Evolutionary conservation across 208 protist species (phyloP).

Genomic region (Leishmania arabica): DNA sequence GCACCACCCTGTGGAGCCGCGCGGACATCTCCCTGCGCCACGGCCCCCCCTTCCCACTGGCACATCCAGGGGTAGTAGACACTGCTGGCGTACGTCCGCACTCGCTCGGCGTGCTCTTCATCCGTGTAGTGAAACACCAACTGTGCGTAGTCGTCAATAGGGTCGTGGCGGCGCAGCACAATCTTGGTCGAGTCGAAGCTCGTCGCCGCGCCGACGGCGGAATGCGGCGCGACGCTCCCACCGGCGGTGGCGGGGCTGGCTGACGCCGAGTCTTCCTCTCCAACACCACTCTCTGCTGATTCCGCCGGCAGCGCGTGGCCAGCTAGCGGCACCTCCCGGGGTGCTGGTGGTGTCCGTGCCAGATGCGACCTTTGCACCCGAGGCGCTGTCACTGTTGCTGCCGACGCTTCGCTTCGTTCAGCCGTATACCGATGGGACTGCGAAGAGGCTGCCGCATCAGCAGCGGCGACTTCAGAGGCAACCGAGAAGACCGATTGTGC

Average conservation of each 20-base stretch:
- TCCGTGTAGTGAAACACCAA: conserved; percentile 20
- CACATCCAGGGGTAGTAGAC: conserved; percentile 32
- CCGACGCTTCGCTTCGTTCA: background rate
- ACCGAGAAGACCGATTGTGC: background rate
- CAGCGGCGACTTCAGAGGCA: no score
- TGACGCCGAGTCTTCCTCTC: background rate
- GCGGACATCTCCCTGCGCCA: background rate
- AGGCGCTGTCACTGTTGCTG: conserved; percentile 6
- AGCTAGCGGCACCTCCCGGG: background rate
- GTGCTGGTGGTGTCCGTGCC: background rate
- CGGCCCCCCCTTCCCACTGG: conserved; percentile 3
- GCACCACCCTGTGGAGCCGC: background rate
- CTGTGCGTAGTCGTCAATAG: conserved; percentile 6
- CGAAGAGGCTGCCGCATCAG: background rate
- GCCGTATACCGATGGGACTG: background rate
- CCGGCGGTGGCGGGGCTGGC: background rate
- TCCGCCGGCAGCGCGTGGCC: background rate
- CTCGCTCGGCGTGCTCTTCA: conserved; percentile 28
- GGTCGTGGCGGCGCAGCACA: conserved; percentile 22
- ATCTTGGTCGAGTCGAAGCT: background rate
- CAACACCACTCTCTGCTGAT: background rate
- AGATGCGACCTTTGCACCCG: background rate
- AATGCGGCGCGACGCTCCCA: background rate
- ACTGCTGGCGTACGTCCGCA: conserved; percentile 28
- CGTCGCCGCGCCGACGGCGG: background rate